Percentiles rank a stretch among this genome's conserved stretches.
phyloP scores from a whole-genome alignment of 306 rosid genomes.

The Lathyrus sativus region DNA sequence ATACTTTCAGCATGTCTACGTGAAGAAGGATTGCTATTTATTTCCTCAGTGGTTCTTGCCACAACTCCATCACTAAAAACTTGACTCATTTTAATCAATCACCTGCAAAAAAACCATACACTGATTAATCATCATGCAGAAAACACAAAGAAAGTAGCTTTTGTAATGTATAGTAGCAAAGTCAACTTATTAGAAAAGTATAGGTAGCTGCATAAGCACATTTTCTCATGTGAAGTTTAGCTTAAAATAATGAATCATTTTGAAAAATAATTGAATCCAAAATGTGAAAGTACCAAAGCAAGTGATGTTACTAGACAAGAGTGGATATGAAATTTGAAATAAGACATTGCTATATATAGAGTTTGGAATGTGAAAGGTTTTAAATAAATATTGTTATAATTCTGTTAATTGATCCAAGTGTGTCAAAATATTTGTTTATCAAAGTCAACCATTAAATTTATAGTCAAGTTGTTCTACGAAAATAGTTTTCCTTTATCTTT shows the following conservation, averaged over 20 bases:
- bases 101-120: constrained; percentile 19
- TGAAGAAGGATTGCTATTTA: background rate
- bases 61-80: constrained; percentile 31
- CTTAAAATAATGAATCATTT: background rate
- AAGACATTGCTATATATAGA: constrained; percentile 29
- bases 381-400: background rate
- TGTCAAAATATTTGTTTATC: background rate
- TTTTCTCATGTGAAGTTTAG: constrained; percentile 32
- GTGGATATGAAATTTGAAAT: background rate
- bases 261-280: constrained; percentile 13
- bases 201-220: constrained; percentile 5
- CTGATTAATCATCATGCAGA: too few relatives aligned
- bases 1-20: background rate
- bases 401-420: background rate
- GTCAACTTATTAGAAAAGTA: constrained; percentile 20
- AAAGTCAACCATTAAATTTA: constrained; percentile 37
- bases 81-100: constrained; percentile 36
- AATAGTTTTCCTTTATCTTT: background rate
- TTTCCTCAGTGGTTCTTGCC: constrained; percentile 22
- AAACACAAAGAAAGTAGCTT: too few relatives aligned
- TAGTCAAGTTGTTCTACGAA: background rate
- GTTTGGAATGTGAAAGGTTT: background rate
- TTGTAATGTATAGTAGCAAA: background rate
- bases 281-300: constrained; percentile 30
- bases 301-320: constrained; percentile 8